Base-by-base conservation (phyloP, 2,329 filamentous ascomycete genomes). In the Alternaria burnsii region DNA sequence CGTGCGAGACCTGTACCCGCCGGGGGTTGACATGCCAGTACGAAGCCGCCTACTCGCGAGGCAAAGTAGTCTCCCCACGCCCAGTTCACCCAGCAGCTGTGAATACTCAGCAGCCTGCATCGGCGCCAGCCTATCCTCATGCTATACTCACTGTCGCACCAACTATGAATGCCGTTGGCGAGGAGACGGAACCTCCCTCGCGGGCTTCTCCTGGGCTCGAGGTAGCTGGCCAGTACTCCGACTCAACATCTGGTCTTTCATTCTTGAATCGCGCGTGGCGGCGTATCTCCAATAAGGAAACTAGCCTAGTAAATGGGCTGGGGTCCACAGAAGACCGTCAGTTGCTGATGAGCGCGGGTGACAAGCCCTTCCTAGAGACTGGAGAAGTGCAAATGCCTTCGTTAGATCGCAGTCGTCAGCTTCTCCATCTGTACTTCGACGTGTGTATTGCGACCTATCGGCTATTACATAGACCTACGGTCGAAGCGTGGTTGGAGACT, bases 201-300 rank as follows among this genome's bases (percentile, higher is more conserved):
- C 66, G 69, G 3, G 68, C 51, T 9, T 86, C 83, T 1, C 84
- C 81, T 1, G 83, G 81, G 50, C 78, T 83, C 1, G 84, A 86
- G 60, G 81, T 85, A 11, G 82, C 85, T 63, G 85, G 84, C 2
- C 84, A 87, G 52, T 85, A 85, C 62, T 79, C 86, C n/a, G 85
- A 86, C 10, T 82, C 83, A 14, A 83, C 85, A 4, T 81, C 85
- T 71, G 71, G 82, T 43, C 72, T 84, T 69, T 79, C 85, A 67
- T 82, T 89, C 79, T 76, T 92, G 81, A 66, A 91, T 76, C 88
- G 89, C 82, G 81, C 89, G 83, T 82, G 91, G 88, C 75, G 90
- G 82, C 78, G 89, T 82, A 56, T 92, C 70, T 63, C 88, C 82
- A 46, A 88, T 83, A 41, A 89, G 82, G 52, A 88, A 82, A 80